Percentiles rank a stretch among this genome's conserved stretches.
phyloP scores from a whole-genome alignment of 768 basidiomycete genomes.

The Termitomyces sp. region DNA sequence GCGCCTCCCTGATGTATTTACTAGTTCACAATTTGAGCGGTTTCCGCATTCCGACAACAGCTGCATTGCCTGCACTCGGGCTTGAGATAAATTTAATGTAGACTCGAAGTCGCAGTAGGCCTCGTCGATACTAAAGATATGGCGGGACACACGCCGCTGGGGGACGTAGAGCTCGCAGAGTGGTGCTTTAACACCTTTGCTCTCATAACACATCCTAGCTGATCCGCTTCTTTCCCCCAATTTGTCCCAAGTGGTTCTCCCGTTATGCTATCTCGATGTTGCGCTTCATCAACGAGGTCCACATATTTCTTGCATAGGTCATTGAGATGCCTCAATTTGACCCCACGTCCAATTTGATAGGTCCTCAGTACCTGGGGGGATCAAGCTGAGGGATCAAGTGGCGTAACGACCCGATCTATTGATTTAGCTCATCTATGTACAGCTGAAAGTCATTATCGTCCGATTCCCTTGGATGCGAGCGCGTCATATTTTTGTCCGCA shows the following conservation, averaged over 20 bases:
- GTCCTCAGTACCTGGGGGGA: not conserved
- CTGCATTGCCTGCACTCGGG: too few relatives aligned
- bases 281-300: not conserved
- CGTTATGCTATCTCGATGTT: not conserved
- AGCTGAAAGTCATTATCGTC: not conserved
- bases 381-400: not conserved
- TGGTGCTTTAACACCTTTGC: too few relatives aligned
- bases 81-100: too few relatives aligned
- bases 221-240: not conserved
- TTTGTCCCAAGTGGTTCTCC: too few relatives aligned
- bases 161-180: slow-evolving; percentile 73
- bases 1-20: too few relatives aligned
- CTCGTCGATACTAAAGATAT: slow-evolving; percentile 76
- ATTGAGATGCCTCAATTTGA: slow-evolving; percentile 5
- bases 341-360: slow-evolving; percentile 6
- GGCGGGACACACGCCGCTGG: slow-evolving; percentile 73
- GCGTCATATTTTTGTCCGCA: not conserved
- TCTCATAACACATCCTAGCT: not conserved
- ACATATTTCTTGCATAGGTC: not conserved
- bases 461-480: not conserved
- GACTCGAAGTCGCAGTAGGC: too few relatives aligned
- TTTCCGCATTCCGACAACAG: too few relatives aligned
- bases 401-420: slow-evolving; percentile 1
- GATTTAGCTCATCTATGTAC: slow-evolving; percentile 2
- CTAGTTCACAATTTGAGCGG: too few relatives aligned